Base-by-base conservation (phyloP, 148 eudicot species). In the Pharnaceum exiguum region DNA sequence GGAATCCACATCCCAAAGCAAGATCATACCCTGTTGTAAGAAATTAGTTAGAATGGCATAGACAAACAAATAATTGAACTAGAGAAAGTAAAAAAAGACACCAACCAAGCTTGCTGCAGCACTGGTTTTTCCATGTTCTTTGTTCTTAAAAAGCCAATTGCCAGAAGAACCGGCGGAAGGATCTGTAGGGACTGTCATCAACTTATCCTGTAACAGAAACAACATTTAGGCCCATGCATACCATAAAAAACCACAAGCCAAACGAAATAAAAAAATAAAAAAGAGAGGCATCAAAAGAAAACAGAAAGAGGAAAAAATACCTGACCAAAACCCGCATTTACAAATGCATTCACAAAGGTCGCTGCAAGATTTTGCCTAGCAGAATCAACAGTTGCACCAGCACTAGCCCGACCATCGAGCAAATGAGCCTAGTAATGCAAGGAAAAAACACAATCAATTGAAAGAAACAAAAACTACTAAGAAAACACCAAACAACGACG, bases 331-430 rank as follows among this genome's bases (percentile, higher is more conserved):
- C 96, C 99, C 61, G 99, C 91, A 73, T 93, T 93, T 44, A 93
- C 99, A 72, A 93, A 93, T 46, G 96, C 99, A 80, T 93, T 93
- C 17, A 93, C 99, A 70, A 89, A 89, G 50, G 99, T 93, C n/a
- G 96, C 96, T 3, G 99, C 96, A 77, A 93, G 70, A 69, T 93
- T 93, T 72, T 93, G 96, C 65, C 89, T 77, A 26, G 99, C 99
- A 36, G 99, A 93, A 79, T 93, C 96, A 62, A 86, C 89, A 62
- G 80, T 85, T 46, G 89, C 82, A 49, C 95, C 77, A 65, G 89
- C 85, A 80, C 91, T 83, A 69, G 96, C 95, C 42, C 99, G 95
- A 10, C 99, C 96, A 69, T 89, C 91, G 55, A 93, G 87, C 69
- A 93, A 77, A 80, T 89, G 95, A 39, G 95, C 95, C 99, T 93